Evolutionary conservation across 2,329 filamentous ascomycete species (phyloP).

Genomic region (Colletotrichum melonis): DNA sequence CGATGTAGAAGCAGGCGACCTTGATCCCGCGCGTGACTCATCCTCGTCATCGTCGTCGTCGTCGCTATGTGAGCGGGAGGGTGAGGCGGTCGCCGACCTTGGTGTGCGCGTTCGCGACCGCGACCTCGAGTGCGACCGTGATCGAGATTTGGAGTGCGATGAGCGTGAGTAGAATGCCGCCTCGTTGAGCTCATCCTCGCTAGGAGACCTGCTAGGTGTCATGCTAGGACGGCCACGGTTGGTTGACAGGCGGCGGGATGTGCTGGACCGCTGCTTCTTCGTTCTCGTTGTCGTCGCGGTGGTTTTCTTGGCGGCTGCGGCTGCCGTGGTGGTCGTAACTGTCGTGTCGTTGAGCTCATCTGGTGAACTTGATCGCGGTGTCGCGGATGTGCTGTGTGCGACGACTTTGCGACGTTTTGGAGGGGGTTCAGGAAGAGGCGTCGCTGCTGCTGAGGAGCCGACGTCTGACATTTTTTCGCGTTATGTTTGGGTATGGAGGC

Average conservation of each 20-base stretch:
- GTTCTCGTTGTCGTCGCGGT: neutral
- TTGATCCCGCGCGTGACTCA: conserved; percentile 45
- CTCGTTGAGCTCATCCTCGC: conserved; percentile 39
- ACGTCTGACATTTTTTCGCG: conserved; percentile 42
- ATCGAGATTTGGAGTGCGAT: conserved; percentile 37
- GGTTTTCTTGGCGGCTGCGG: neutral
- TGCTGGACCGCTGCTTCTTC: conserved; percentile 12
- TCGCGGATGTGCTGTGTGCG: conserved; percentile 53
- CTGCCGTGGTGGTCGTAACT: neutral
- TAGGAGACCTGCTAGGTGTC: conserved; percentile 36
- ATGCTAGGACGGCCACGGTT: conserved; percentile 34
- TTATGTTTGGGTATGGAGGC: neutral
- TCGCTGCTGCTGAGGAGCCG: conserved; percentile 37
- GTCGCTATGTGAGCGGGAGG: conserved; percentile 44
- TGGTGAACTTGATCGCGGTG: conserved; percentile 56
- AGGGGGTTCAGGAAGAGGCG: conserved; percentile 44
- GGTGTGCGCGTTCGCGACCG: conserved; percentile 38
- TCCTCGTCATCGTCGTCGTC: neutral
- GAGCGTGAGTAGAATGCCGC: conserved; percentile 37
- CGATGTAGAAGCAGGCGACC: conserved; percentile 43
- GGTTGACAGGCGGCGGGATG: conserved; percentile 32
- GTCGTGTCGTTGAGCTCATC: conserved; percentile 48
- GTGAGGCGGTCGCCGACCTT: conserved; percentile 32
- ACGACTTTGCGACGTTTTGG: conserved; percentile 55
- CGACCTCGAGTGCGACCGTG: conserved; percentile 39